Base-by-base conservation (phyloP, 2,329 filamentous ascomycete species). In the Ceratocystis harringtonii region DNA sequence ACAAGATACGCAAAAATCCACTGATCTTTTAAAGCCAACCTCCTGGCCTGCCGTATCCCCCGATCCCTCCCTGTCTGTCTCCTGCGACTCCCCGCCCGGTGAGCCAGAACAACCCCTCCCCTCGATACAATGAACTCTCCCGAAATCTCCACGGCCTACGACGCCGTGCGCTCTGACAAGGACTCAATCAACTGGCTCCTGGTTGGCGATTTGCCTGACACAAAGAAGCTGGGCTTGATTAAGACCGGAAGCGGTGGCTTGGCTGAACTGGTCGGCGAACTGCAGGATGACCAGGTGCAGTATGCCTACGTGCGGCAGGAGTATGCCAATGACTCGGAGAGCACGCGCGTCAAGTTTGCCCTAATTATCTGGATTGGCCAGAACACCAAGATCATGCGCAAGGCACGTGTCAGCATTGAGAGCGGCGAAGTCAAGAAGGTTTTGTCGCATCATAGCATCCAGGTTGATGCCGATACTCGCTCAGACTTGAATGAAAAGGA, bases 261-360 rank as follows among this genome's bases (percentile, higher is more conserved):
- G 12, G 67, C 74, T 7, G 84, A 87, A 75, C 77, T 88, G 68
- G 76, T 78, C n/a, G 71, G 71, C 41, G 74, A 77, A 68, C 76
- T 88, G 10, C 83, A 84, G 72, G 78, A 84, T 71, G 71, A 72
- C 44, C 79, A 85, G 74, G 84, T 84, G 65, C 82, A 85, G 73
- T 88, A 87, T 76, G 84, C 78, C 65, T 87, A 87, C 75, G 81
- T 78, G 70, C 81, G 84, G 36, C 77, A 86, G 73, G 84, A 87
- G 76, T 84, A 88, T 73, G 84, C 84, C 72, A 88, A 88, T 76
- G 85, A 89, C 73, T 82, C 82, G 69, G 86, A 89, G 77, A 83
- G 79, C 75, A 84, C 77, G 72, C 78, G 86, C 45, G 81, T 87
- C 71, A 89, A 89, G 76, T 88, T 88, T 72, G 80, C 78, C 61